These are phyloP conservation scores for Quercus alba DNA, from an alignment of 306 rosid species.

Conservation along the genomic window DNA sequence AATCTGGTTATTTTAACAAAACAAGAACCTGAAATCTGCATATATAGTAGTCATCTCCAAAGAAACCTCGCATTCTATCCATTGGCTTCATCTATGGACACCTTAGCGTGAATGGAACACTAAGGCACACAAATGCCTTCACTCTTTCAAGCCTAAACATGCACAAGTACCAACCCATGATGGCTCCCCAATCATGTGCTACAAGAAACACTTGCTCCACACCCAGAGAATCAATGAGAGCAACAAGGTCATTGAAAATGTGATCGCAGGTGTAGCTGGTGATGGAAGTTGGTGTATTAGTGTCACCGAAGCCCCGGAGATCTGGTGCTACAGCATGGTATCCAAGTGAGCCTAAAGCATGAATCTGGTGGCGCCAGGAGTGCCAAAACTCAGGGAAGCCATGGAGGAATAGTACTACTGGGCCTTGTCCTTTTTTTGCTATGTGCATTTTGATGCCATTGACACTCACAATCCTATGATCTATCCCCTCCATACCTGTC, in stretches of 20 bases:
- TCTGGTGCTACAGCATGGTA: too few species aligned
- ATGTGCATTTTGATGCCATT: not conserved
- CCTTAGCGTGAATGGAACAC: constrained; percentile 22
- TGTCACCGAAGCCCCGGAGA: too few species aligned
- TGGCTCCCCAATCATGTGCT: constrained; percentile 34
- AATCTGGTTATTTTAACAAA: too few species aligned
- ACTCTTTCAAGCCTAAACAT: too few species aligned
- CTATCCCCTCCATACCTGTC: constrained; percentile 20
- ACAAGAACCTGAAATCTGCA: constrained; percentile 35
- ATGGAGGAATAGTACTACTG: too few species aligned
- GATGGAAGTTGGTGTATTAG: not conserved
- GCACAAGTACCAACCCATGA: too few species aligned
- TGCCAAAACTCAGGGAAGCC: too few species aligned
- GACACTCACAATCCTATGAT: constrained; percentile 12
- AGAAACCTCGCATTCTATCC: constrained; percentile 21
- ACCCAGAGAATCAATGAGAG: constrained; percentile 3
- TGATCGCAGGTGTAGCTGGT: constrained; percentile 17
- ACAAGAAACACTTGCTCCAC: constrained; percentile 27
- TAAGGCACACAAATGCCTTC: not conserved
- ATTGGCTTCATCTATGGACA: not conserved
- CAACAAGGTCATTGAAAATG: constrained; percentile 28
- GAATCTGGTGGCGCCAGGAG: too few species aligned
- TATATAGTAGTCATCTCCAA: constrained; percentile 39
- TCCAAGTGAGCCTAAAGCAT: too few species aligned
- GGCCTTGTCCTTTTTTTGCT: too few species aligned